These are phyloP conservation scores for Cajanus cajan DNA, from an alignment of 306 rosid genomes.

Conservation along the genomic window DNA sequence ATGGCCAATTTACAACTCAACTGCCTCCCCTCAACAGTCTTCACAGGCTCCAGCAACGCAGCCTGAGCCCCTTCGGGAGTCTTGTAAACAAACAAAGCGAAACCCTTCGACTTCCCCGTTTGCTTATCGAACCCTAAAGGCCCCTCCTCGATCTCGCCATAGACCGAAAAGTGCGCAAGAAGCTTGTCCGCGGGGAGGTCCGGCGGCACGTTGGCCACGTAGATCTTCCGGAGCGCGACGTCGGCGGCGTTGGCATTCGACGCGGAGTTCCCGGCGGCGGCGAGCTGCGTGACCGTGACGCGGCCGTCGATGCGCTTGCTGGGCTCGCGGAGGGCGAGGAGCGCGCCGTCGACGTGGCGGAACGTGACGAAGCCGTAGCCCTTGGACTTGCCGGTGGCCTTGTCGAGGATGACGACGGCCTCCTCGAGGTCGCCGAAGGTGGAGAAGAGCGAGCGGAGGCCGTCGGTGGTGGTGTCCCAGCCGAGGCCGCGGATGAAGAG, in stretches of 20 bases:
- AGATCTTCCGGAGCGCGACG: constrained; percentile 66
- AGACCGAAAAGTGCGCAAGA: constrained; percentile 63
- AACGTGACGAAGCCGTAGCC: constrained; percentile 95
- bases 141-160: constrained; percentile 95
- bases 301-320: constrained; percentile 97
- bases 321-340: constrained; percentile 86
- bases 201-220: constrained; percentile 86
- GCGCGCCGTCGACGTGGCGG: constrained; percentile 80
- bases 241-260: constrained; percentile 41
- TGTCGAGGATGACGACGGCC: constrained; percentile 85
- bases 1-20: constrained; percentile 76
- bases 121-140: constrained; percentile 95
- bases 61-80: constrained; percentile 81
- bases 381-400: constrained; percentile 76
- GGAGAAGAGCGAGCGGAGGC: constrained; percentile 83
- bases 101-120: constrained; percentile 88
- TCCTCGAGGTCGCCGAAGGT: constrained; percentile 92
- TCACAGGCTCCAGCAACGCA: constrained; percentile 76
- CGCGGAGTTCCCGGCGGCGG: constrained; percentile 67
- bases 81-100: constrained; percentile 86
- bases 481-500: constrained; percentile 95
- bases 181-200: constrained; percentile 84
- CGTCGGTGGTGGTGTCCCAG: constrained; percentile 92
- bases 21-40: constrained; percentile 83
- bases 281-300: constrained; percentile 95